Evolutionary conservation across 2,329 filamentous ascomycete genomes (phyloP), one percentile per base, ranked within the genome.

Genomic region (Calonectria hongkongensis): DNA sequence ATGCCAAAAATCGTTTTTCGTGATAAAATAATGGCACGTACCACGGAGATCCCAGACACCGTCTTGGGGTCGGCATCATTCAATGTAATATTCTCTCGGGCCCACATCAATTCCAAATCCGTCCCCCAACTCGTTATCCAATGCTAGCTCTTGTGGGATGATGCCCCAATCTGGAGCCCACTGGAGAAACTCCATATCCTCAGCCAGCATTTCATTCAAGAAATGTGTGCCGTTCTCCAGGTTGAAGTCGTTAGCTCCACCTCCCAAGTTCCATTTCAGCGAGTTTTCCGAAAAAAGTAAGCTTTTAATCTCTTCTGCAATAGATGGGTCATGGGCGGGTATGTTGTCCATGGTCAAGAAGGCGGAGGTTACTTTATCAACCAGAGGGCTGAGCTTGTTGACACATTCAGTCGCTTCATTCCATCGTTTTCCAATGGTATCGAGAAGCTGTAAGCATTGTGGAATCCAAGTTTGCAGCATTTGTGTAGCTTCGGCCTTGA

Each of bases 151-250:
- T 43, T 41, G 39, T 18, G 56, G 39, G 8, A 62, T 16, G 13
- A 62, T 62, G 15, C 39, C 36, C 56, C 56, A 62, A 36, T 62
- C 56, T 16, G 56, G 56, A 27, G 36, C 56, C 56, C 56, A 62
- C 39, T 62, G 56, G 2, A 62, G 36, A n/a, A 62, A 62, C 9
- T 62, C 56, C 56, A 62, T 62, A 25, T 27, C 56, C 16, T 62
- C 56, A 4, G 39, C 48, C 4, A 51, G 28, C 56, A 62, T 43
- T 9, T 45, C 25, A 27, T 62, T 36, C 21, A 62, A 45, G 36
- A 62, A 62, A 28, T 28, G 56, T 7, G 36, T 39, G 27, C 56
- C 56, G 7, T 8, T n/a, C 21, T 62, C 30, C n/a, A 28, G 15
- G 36, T 30, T 30, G 7, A 62, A 15, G 27, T 62, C 39, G 13